A percentile compares a stretch with the other conserved stretches of the same genome.
phyloP scores from a whole-genome alignment of 371 early-diverging fungal species.

The Lichtheimia ornata region DNA sequence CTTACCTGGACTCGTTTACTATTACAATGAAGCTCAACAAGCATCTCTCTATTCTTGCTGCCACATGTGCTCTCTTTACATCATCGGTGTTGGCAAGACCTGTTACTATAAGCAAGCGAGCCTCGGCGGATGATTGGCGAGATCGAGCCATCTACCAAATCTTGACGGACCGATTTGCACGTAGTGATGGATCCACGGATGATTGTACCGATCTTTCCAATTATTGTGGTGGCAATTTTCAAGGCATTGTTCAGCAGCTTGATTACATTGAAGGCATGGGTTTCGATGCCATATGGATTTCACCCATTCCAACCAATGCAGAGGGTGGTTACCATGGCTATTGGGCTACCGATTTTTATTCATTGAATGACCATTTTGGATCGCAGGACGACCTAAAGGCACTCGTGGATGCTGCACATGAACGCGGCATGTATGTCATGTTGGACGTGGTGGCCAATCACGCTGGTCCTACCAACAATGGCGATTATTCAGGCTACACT shows the following conservation, averaged over 20 bases:
- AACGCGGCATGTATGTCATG: constrained; percentile 40
- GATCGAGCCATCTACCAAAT: constrained; percentile 41
- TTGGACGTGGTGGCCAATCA: constrained; percentile 53
- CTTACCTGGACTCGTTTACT: too few relatives aligned
- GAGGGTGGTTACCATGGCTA: constrained; percentile 38
- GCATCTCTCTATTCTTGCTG: neutral
- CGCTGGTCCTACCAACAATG: constrained; percentile 29
- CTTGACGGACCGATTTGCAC: constrained; percentile 45
- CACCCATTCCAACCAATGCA: constrained; percentile 33
- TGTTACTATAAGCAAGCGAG: constrained; percentile 9
- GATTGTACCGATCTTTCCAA: constrained; percentile 24
- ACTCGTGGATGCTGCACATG: constrained; percentile 38
- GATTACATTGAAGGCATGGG: constrained; percentile 43
- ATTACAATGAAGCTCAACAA: too few relatives aligned
- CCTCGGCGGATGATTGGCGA: constrained; percentile 36
- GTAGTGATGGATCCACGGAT: constrained; percentile 16
- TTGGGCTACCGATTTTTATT: constrained; percentile 39
- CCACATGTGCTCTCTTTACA: neutral
- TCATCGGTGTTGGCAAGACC: constrained; percentile 1
- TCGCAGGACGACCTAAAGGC: constrained; percentile 33
- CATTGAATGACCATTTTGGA: constrained; percentile 44
- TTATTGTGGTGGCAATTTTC: constrained; percentile 48
- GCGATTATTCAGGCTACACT: constrained; percentile 26
- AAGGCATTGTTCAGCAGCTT: constrained; percentile 35
- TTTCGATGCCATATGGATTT: constrained; percentile 51